Evolutionary conservation across 2,329 filamentous ascomycete genomes (phyloP).

Genomic region (Trichoderma sp.): DNA sequence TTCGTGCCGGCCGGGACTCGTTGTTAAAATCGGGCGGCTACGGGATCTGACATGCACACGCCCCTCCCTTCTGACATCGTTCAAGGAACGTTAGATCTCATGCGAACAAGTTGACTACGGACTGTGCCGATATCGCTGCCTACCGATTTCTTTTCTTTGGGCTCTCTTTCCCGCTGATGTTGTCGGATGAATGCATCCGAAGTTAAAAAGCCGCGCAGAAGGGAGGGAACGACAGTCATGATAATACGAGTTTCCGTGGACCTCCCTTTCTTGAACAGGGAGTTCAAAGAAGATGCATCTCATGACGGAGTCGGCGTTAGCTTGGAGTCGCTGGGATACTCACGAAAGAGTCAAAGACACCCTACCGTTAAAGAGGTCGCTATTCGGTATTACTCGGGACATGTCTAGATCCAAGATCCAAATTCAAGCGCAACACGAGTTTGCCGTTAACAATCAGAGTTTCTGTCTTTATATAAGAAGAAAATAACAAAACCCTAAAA

Average conservation of each 20-base stretch:
- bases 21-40: background rate
- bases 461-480: background rate
- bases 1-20: background rate
- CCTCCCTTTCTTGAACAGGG: background rate
- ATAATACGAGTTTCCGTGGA: background rate
- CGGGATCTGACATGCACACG: background rate
- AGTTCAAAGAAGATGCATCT: background rate
- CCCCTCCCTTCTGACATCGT: background rate
- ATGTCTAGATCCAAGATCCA: background rate
- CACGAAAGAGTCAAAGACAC: background rate
- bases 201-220: background rate
- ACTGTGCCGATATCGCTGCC: background rate
- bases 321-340: background rate
- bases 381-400: background rate
- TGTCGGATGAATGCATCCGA: background rate
- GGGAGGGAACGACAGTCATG: background rate
- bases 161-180: too few relatives aligned
- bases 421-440: background rate
- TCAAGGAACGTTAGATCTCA: background rate
- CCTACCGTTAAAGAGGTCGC: background rate
- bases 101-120: background rate
- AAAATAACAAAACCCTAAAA: background rate
- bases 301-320: background rate
- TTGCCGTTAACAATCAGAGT: background rate
- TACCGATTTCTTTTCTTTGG: background rate